Evolutionary conservation across 1,139 yeast species (phyloP).

Genomic region (Protomyces inouyei): DNA sequence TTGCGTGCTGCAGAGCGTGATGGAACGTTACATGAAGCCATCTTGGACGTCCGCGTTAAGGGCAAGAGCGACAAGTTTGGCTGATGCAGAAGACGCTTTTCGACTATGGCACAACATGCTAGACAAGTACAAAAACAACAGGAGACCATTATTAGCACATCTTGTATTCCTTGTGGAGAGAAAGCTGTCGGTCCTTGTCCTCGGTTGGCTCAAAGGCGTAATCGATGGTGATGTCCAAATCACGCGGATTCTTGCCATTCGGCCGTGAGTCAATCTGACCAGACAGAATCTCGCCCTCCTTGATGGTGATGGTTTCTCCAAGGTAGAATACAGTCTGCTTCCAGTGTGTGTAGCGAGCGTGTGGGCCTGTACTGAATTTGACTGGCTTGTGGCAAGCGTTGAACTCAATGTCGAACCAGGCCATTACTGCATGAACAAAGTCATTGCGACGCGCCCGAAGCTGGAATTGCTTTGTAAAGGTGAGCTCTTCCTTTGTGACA

Average conservation of each 20-base stretch:
- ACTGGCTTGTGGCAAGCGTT: conserved; percentile 47
- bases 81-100: not conserved
- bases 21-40: conserved; percentile 29
- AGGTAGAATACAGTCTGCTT: conserved; percentile 94
- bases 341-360: conserved; percentile 59
- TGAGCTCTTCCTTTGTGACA: conserved; percentile 73
- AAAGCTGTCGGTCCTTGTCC: conserved; percentile 41
- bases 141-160: conserved; percentile 47
- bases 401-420: conserved; percentile 94
- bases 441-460: conserved; percentile 74
- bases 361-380: conserved; percentile 47
- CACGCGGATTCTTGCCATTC: conserved; percentile 68
- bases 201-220: conserved; percentile 55
- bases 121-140: not conserved
- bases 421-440: conserved; percentile 77
- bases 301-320: conserved; percentile 66
- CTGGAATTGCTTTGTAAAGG: conserved; percentile 63
- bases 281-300: conserved; percentile 66
- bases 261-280: conserved; percentile 76
- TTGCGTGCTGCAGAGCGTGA: conserved; percentile 20
- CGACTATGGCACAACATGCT: not conserved
- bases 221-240: conserved; percentile 42
- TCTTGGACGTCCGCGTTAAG: conserved; percentile 28
- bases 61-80: conserved; percentile 29
- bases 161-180: conserved; percentile 58